phyloP scores from a whole-genome alignment of 768 basidiomycete genomes.

The Mycena filopes region DNA sequence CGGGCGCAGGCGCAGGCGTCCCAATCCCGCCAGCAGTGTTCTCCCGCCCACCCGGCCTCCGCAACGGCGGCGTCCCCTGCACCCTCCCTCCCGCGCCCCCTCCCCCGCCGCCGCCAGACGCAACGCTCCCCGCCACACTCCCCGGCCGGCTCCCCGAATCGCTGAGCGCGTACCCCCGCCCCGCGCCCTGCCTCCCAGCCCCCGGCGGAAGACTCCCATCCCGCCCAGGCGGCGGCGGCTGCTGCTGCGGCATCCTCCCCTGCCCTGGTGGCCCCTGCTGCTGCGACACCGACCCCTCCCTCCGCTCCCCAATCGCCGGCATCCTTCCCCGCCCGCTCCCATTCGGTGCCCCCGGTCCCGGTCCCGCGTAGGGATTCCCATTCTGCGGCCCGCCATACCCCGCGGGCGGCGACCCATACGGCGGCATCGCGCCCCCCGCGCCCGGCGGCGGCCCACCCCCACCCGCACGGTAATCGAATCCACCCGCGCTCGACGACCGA shows the following conservation, averaged over 20 bases:
- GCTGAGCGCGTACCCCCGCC: slow-evolving; percentile 28
- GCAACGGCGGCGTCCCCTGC: slow-evolving; percentile 22
- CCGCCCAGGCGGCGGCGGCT: slow-evolving; percentile 14
- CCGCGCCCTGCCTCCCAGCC: slow-evolving; percentile 25
- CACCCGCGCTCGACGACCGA: slow-evolving; percentile 20
- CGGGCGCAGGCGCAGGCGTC: neutral
- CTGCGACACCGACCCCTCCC: slow-evolving; percentile 27
- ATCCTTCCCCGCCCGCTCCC: slow-evolving; percentile 35
- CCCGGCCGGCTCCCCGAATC: slow-evolving; percentile 26
- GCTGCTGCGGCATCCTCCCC: slow-evolving; percentile 25
- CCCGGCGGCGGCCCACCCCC: neutral
- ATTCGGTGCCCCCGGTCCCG: neutral
- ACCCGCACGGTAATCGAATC: slow-evolving; percentile 28
- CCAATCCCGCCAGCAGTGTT: slow-evolving; percentile 4
- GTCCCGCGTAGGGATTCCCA: neutral
- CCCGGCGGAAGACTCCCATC: slow-evolving; percentile 8
- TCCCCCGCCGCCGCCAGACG: slow-evolving; percentile 23
- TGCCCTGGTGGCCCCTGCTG: slow-evolving; percentile 21
- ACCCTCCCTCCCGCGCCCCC: slow-evolving; percentile 31
- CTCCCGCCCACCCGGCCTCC: slow-evolving; percentile 17
- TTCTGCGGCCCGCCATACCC: slow-evolving; percentile 1
- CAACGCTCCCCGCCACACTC: slow-evolving; percentile 31
- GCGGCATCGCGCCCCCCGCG: neutral
- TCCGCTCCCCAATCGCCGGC: slow-evolving; percentile 36
- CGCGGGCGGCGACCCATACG: neutral